phyloP scores from a whole-genome alignment of 2,329 filamentous ascomycete genomes.

The Alternaria sp. region DNA sequence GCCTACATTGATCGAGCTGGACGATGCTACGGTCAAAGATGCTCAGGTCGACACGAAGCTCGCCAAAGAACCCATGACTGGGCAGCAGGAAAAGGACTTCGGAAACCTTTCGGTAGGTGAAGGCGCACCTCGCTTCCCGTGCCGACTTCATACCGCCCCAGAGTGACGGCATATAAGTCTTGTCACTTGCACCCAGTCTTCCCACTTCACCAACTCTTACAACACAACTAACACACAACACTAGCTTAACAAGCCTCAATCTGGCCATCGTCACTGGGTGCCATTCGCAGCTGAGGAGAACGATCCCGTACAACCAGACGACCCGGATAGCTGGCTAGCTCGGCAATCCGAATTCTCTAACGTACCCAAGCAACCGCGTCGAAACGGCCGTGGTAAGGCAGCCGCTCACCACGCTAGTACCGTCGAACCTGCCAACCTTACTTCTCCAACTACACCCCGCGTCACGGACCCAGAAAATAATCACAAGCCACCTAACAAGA shows the following conservation, averaged over 20 bases:
- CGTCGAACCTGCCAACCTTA: neutral
- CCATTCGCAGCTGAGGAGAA: neutral
- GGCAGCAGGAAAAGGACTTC: conserved; percentile 28
- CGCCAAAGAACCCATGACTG: conserved; percentile 17
- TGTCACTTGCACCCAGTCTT: neutral
- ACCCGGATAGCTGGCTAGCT: neutral
- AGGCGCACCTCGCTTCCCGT: neutral
- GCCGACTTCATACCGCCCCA: neutral
- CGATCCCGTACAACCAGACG: neutral
- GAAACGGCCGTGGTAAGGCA: conserved; percentile 8
- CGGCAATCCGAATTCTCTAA: conserved; percentile 9
- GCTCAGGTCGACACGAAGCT: neutral
- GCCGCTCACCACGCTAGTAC: neutral
- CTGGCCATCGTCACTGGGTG: conserved; percentile 6
- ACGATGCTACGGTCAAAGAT: neutral
- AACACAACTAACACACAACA: conserved; percentile 14
- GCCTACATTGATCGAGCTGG: neutral
- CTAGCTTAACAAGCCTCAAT: conserved; percentile 6
- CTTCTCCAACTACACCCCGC: neutral
- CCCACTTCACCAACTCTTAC: neutral
- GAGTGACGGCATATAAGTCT: neutral
- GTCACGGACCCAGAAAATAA: neutral
- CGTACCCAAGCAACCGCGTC: neutral
- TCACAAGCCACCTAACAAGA: neutral
- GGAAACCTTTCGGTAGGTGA: conserved; percentile 19